Evolutionary conservation across 202 grass and related monocot species (phyloP).

Genomic region (Zizania palustris): DNA sequence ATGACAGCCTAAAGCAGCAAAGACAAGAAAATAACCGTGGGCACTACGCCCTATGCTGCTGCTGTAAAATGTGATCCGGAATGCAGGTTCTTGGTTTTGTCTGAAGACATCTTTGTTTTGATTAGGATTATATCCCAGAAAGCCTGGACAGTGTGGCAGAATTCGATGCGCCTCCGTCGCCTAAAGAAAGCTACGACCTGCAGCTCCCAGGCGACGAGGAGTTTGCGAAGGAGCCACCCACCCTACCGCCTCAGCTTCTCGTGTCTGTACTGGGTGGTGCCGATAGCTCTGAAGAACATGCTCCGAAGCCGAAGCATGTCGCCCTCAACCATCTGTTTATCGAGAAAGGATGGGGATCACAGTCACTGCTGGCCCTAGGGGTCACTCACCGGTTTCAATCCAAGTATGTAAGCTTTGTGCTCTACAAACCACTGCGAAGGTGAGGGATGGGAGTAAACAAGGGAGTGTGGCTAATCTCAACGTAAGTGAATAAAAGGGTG

Average conservation of each 20-base stretch:
- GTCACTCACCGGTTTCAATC: slow-evolving; percentile 79
- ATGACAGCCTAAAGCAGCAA: slow-evolving; percentile 8
- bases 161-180: slow-evolving; percentile 76
- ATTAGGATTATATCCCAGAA: slow-evolving; percentile 83
- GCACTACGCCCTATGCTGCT: slow-evolving; percentile 29
- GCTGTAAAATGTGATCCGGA: slow-evolving; percentile 13
- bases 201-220: slow-evolving; percentile 67
- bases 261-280: slow-evolving; percentile 60
- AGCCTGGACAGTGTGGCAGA: slow-evolving; percentile 73
- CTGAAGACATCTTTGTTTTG: slow-evolving; percentile 39
- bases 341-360: slow-evolving; percentile 77
- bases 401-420: slow-evolving; percentile 88
- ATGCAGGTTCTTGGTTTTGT: slow-evolving; percentile 5
- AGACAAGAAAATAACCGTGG: slow-evolving; percentile 4
- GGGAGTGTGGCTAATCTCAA: background rate
- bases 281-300: slow-evolving; percentile 14
- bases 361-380: slow-evolving; percentile 75
- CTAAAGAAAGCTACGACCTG: slow-evolving; percentile 63
- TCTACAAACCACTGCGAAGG: slow-evolving; percentile 77
- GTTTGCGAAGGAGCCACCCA: slow-evolving; percentile 77
- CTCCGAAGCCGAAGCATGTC: slow-evolving; percentile 68
- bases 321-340: slow-evolving; percentile 86
- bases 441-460: slow-evolving; percentile 27
- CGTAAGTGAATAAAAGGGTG: slow-evolving; percentile 35
- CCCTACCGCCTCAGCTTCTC: slow-evolving; percentile 67